Base-by-base conservation (phyloP, 352 stramenopile genomes). In the Globisporangium cystogenes region DNA sequence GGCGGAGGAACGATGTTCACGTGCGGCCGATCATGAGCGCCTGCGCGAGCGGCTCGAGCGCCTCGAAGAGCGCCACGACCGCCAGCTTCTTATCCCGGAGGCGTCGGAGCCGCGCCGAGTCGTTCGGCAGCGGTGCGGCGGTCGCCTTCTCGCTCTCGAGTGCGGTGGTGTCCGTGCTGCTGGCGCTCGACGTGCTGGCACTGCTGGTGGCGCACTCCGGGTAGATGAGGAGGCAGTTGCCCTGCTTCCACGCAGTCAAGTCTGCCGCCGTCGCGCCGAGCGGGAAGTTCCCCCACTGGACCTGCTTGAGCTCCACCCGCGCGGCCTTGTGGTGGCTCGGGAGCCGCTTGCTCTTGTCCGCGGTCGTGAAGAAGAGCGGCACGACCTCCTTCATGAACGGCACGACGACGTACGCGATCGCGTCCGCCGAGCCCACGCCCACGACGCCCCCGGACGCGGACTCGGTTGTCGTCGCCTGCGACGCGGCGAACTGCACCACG, bases 171-270 rank as follows among this genome's bases (percentile, higher is more conserved):
- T 62, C 20, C 20, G 39, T 29, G 21, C 1, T 36, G 14, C 39
- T 40, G n/a, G 1, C 37, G 27, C n/a, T n/a, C n/a, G n/a, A n/a
- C n/a, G 27, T n/a, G 15, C 36, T 23, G 18, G n/a, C n/a, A n/a
- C 2, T n/a, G 5, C 4, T 39, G 24, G 10, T 26, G 23, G 18
- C 29, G 15, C 29, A 2, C 10, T 55, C 49, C 1, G 65, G 62
- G 46, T 77, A 72, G 40, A 77, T 65, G 48, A 72, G 39, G 48
- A 68, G 61, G 16, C 68, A 77, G 10, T 58, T 46, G 8, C 63
- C 59, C 27, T 55, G 59, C 14, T 56, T 52, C 68, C 68, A 77
- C 12, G 53, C 62, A 31, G 68, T 41, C 12, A 74, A 42, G 46
- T 65, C 47, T 12, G 15, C 21, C 7, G 31, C 18, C 5, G 42